Conservation (phyloP, 768 basidiomycete species). For the Lactarius indigo region DNA sequence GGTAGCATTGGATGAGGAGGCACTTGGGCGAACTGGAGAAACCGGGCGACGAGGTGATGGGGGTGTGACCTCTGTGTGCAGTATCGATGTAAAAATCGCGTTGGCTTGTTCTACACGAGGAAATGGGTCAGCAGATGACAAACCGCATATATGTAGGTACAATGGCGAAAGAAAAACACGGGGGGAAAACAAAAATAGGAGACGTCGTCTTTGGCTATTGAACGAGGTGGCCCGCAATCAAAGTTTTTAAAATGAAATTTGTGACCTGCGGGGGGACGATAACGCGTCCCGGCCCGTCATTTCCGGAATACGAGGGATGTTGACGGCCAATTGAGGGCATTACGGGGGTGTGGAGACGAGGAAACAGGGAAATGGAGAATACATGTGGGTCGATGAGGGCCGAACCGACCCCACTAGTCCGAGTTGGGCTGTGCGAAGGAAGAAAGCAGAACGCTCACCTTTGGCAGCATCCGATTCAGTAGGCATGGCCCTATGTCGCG, state of each 20-base stretch:
- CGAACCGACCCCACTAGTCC: neutral
- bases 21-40: constrained; percentile 45
- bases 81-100: constrained; percentile 70
- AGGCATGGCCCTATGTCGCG: constrained; percentile 41
- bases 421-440: neutral
- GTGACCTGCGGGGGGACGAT: neutral
- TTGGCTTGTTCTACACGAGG: constrained; percentile 70
- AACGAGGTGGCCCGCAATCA: neutral
- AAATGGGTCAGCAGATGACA: constrained; percentile 23
- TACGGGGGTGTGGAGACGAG: neutral
- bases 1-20: constrained; percentile 29
- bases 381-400: neutral
- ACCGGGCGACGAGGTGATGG: constrained; percentile 57
- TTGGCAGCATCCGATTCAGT: constrained; percentile 45
- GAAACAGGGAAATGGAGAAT: neutral
- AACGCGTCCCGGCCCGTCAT: constrained; percentile 1
- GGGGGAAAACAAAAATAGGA: neutral
- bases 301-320: neutral
- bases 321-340: neutral
- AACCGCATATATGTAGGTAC: constrained; percentile 24
- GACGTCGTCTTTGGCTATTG: no score
- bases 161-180: neutral
- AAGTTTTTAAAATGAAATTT: neutral
- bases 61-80: constrained; percentile 76
- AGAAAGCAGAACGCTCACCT: constrained; percentile 29